Base-by-base conservation (phyloP, 2,329 filamentous ascomycete species). In the Endocalyx cinctus region DNA sequence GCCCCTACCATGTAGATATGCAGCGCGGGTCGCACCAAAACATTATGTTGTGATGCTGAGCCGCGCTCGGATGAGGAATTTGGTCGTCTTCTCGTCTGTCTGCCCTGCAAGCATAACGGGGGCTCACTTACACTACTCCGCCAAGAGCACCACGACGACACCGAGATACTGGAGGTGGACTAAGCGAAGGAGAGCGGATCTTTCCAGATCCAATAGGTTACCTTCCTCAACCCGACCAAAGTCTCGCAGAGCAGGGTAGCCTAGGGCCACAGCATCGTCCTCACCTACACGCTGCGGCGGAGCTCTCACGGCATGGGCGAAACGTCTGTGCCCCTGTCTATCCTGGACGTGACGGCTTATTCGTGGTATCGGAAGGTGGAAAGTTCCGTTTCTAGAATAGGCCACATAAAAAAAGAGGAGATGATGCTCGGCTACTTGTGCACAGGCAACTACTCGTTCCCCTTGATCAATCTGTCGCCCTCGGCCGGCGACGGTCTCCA, bases 401-500 rank as follows among this genome's bases (percentile, higher is more conserved):
- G 16, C 12, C n/a, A 13, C 26, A 7, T 10, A 7, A 15, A 27
- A 10, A 14, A 27, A 14, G 13, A 7, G 26, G 13, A 27, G 13
- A 27, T 27, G 7, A 13, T 15, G 13, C 10, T 27, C 13, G 13
- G 13, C 26, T 27, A 27, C 13, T 27, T 14, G 26, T 27, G 13
- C 13, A 14, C 13, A 27, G 13, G 26, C 26, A 15, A 27, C 13
- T 27, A 27, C 13, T 27, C 26, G 26, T 13, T 27, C 26, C 26
- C 26, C 13, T 27, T 27, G 13, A 27, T 27, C 26, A 14, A 27
- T 10, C 8, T 27, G 13, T 27, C 13, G 13, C 26, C 26, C 26
- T 27, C 26, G 26, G 26, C 26, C 26, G 26, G 26, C 13, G 26
- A 27, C 10, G 13, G 26, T 27, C 26, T 27, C 10, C 26, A 27